Percentiles rank a stretch among this genome's conserved stretches.
These are phyloP conservation scores for Lophiostoma macrostomum DNA, from an alignment of 495 filamentous ascomycete species.

Conservation along the genomic window DNA sequence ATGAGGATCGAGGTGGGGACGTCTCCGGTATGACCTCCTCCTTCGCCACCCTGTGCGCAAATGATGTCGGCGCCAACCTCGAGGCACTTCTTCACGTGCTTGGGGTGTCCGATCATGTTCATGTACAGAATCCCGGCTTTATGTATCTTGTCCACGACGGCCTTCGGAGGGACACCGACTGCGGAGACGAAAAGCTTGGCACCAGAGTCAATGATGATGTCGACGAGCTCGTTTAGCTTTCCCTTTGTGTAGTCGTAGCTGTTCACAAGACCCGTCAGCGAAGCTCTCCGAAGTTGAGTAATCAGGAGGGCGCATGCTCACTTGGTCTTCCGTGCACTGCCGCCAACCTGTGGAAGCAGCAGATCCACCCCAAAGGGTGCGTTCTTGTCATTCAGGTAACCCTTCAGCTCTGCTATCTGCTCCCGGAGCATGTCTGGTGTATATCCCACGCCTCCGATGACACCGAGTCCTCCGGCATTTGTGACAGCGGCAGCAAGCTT, in stretches of 20 bases:
- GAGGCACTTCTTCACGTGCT: constrained; percentile 92
- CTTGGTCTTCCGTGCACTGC: constrained; percentile 92
- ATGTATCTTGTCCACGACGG: constrained; percentile 86
- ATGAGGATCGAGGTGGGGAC: constrained; percentile 86
- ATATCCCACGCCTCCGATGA: constrained; percentile 95
- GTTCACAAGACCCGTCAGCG: constrained; percentile 16
- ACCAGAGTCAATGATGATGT: constrained; percentile 87
- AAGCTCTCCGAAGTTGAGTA: not conserved
- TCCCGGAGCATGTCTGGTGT: constrained; percentile 95
- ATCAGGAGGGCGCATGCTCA: constrained; percentile 42
- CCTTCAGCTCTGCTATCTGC: constrained; percentile 92
- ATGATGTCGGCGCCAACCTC: constrained; percentile 87
- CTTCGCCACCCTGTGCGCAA: constrained; percentile 90
- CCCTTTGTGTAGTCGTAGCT: constrained; percentile 99
- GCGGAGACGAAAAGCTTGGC: constrained; percentile 94
- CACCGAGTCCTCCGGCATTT: constrained; percentile 93
- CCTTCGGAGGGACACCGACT: constrained; percentile 87
- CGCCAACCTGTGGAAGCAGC: constrained; percentile 89
- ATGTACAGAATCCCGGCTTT: constrained; percentile 86
- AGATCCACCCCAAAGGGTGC: constrained; percentile 99
- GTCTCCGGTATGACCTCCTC: constrained; percentile 87
- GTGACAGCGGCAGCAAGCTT: constrained; percentile 96
- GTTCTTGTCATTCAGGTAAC: constrained; percentile 84
- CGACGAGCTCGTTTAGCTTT: constrained; percentile 86
- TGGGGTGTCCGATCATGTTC: constrained; percentile 99